phyloP scores from a whole-genome alignment of 148 eudicot genomes.

The Rhododendron henanense region DNA sequence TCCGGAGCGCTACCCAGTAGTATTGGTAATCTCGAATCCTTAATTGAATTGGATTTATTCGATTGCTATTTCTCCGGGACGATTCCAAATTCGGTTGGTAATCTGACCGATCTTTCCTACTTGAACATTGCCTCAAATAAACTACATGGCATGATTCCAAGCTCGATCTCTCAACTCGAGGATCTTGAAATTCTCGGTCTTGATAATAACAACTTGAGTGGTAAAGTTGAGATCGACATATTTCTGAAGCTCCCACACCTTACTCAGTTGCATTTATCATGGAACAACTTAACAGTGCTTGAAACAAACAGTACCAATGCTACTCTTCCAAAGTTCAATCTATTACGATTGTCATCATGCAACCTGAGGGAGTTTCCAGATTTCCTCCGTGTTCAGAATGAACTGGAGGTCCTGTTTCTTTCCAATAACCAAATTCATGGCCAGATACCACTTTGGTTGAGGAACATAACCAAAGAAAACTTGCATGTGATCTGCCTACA shows the following conservation, averaged over 20 bases:
- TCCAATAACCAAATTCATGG: background rate
- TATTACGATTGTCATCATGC: background rate
- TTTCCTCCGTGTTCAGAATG: background rate
- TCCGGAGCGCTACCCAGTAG: slow-evolving; percentile 26
- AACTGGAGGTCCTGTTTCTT: background rate
- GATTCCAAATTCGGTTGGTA: background rate
- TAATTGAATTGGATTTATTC: accelerated
- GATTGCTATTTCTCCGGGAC: background rate
- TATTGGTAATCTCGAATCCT: slow-evolving; percentile 19
- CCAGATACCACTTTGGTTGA: background rate
- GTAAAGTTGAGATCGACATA: background rate
- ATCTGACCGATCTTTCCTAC: no score
- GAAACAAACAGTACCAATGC: background rate
- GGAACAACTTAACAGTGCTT: background rate
- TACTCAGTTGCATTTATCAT: accelerated
- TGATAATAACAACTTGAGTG: background rate
- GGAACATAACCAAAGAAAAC: background rate
- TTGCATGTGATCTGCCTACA: no score
- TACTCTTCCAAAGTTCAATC: background rate
- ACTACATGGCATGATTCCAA: no score
- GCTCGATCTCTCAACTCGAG: no score
- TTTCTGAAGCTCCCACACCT: background rate
- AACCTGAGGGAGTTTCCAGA: background rate
- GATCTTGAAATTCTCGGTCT: accelerated
- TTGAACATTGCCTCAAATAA: no score